phyloP scores from a whole-genome alignment of 257 asterid species.

The Nicotiana sylvestris region DNA sequence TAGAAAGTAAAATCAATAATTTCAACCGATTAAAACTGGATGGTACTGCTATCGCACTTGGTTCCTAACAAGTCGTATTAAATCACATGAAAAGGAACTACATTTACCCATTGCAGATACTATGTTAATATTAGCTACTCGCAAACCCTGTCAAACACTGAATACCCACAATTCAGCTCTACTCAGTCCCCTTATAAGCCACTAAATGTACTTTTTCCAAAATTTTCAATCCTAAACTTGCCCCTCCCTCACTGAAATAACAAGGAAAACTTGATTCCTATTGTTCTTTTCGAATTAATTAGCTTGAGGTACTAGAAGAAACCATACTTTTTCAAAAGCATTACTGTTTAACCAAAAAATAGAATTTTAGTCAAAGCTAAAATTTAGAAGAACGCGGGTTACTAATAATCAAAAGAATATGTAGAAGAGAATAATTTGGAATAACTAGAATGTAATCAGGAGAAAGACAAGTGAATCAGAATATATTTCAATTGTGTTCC shows the following conservation, averaged over 20 bases:
- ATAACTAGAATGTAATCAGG: too few species aligned
- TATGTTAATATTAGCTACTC: background rate
- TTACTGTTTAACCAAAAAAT: background rate
- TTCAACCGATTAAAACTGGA: constrained; percentile 34
- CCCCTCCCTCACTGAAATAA: background rate
- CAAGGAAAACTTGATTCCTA: background rate
- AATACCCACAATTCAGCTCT: background rate
- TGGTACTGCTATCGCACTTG: background rate
- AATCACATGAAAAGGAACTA: too few species aligned
- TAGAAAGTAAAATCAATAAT: constrained; percentile 33
- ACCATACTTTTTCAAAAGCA: background rate
- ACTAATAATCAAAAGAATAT: too few species aligned
- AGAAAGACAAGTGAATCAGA: too few species aligned
- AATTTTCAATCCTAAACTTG: background rate
- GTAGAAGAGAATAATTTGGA: too few species aligned
- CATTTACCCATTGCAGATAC: too few species aligned
- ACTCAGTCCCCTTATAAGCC: background rate
- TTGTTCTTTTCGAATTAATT: background rate
- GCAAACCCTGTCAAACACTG: background rate
- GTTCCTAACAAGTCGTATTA: too few species aligned
- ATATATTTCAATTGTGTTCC: too few species aligned
- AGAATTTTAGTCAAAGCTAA: too few species aligned
- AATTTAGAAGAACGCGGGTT: too few species aligned
- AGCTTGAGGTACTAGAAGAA: background rate
- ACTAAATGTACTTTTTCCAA: too few species aligned